These are phyloP conservation scores for Cinnamomum chago DNA, from an alignment of 164 flowering plant genomes.

Conservation along the genomic window DNA sequence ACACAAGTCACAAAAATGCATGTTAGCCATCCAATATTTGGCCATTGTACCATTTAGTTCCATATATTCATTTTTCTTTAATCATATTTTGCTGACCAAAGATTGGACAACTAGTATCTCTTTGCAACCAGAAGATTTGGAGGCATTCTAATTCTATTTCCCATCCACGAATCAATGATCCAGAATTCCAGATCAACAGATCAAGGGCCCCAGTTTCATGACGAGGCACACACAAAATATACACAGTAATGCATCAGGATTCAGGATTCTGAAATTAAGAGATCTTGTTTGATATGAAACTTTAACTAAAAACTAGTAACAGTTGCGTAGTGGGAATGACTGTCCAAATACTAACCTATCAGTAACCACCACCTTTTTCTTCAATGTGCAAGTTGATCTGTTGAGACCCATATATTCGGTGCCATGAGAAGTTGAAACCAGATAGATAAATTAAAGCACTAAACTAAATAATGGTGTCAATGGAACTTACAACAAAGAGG, in stretches of 20 bases:
- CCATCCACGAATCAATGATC: neutral
- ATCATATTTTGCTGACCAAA: neutral
- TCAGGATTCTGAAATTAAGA: neutral
- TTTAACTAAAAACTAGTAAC: neutral
- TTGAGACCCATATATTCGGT: slow-evolving; percentile 14
- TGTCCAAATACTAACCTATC: slow-evolving; percentile 55
- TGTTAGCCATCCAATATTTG: neutral
- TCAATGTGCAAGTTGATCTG: slow-evolving; percentile 67
- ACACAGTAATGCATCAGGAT: neutral
- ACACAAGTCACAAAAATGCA: neutral
- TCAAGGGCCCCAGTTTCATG: neutral
- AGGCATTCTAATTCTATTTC: neutral
- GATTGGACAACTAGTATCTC: neutral
- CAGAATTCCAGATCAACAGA: neutral
- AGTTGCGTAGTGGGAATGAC: neutral
- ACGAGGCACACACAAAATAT: neutral
- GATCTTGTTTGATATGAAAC: neutral
- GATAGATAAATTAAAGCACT: slow-evolving; percentile 1
- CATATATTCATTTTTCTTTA: neutral
- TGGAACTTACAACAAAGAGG: slow-evolving; percentile 58
- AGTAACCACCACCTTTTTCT: slow-evolving; percentile 85
- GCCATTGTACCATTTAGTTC: too few relatives aligned
- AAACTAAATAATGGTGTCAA: neutral
- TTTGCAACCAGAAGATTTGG: neutral
- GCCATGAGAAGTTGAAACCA: slow-evolving; percentile 4